Evolutionary conservation across 306 rosid genomes (phyloP), one percentile per base, ranked within the genome.

Genomic region (Cicer chorassanicum): DNA sequence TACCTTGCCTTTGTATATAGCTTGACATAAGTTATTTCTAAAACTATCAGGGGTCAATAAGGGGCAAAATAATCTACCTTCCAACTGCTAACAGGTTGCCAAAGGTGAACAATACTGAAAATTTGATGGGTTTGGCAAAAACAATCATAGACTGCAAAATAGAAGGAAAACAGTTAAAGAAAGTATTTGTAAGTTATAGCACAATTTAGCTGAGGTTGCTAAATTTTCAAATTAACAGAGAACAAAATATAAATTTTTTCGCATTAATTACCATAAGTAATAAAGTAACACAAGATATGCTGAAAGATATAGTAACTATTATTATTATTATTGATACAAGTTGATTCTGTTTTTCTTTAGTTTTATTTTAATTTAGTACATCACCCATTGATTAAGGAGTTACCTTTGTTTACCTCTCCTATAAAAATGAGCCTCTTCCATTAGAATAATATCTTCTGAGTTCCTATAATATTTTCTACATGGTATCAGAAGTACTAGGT

Each of bases 31-130:
- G 41, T 76, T 50, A 64, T 21, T 59, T 73, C 53, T 75, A 45
- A 12, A 60, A 78, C 14, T 19, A 49, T 66, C 77, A 74, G 2
- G 43, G 10, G 40, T 51, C 21, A 78, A 65, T 11, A 54, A 29
- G 60, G 67, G 46, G 45, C 50, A 72, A 51, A 77, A 72, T 78
- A 68, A 82, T 82, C 72, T 84, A 93, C 98, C 98, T 93, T 88
- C 98, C 98, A 73, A 91, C 90, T 24, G 98, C 98, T 81, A 89
- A 84, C 63, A 93, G 74, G 81, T 93, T 91, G 81, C 97, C 97
- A 80, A 88, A 86, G 66, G 97, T 88, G 91, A 93, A 93, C 72
- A 93, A 83, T 46, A 87, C 45, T 45, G 97, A 91, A 82, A 93
- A 91, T 69, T 91, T 93, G 84, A 93, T 82, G 76, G 97, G 96